A percentile compares a stretch with the other conserved stretches of the same genome.
phyloP scores from a whole-genome alignment of 2,329 filamentous ascomycete species.

The Aspergillus spinulosporus region DNA sequence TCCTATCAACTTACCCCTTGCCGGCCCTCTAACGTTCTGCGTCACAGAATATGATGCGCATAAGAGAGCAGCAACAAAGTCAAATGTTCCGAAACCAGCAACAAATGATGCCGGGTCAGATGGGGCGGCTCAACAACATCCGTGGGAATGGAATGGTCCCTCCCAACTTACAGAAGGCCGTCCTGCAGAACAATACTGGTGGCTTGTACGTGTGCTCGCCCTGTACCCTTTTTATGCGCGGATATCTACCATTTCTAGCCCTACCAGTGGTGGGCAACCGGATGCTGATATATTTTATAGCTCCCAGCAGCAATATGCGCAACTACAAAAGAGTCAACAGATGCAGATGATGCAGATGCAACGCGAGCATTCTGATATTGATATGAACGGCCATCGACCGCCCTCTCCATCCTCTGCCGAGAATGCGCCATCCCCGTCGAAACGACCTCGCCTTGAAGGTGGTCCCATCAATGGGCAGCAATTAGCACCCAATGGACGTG shows the following conservation, averaged over 20 bases:
- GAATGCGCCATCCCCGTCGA: slow-evolving; percentile 88
- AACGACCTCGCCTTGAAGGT: slow-evolving; percentile 79
- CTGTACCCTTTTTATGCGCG: background rate
- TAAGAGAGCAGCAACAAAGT: slow-evolving; percentile 75
- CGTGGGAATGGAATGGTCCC: slow-evolving; percentile 47
- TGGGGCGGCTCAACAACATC: slow-evolving; percentile 61
- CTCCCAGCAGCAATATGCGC: slow-evolving; percentile 66
- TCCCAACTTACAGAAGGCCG: slow-evolving; percentile 64
- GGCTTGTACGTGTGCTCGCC: slow-evolving; percentile 38
- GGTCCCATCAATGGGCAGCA: slow-evolving; percentile 71
- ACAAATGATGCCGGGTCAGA: slow-evolving; percentile 58
- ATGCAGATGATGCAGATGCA: slow-evolving; percentile 75
- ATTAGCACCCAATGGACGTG: slow-evolving; percentile 73
- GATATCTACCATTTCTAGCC: background rate
- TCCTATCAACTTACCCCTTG: slow-evolving; percentile 1
- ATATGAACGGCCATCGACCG: slow-evolving; percentile 76
- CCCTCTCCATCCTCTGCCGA: slow-evolving; percentile 81
- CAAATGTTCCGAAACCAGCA: slow-evolving; percentile 70
- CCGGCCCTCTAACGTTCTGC: slow-evolving; percentile 22
- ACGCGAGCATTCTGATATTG: slow-evolving; percentile 81
- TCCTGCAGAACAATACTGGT: slow-evolving; percentile 69
- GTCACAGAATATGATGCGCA: slow-evolving; percentile 62
- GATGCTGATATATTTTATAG: slow-evolving; percentile 42
- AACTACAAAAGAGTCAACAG: slow-evolving; percentile 62
- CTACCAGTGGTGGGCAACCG: slow-evolving; percentile 3